Evolutionary conservation across 2,329 filamentous ascomycete species (phyloP).

Genomic region (Alternaria tenuissima): DNA sequence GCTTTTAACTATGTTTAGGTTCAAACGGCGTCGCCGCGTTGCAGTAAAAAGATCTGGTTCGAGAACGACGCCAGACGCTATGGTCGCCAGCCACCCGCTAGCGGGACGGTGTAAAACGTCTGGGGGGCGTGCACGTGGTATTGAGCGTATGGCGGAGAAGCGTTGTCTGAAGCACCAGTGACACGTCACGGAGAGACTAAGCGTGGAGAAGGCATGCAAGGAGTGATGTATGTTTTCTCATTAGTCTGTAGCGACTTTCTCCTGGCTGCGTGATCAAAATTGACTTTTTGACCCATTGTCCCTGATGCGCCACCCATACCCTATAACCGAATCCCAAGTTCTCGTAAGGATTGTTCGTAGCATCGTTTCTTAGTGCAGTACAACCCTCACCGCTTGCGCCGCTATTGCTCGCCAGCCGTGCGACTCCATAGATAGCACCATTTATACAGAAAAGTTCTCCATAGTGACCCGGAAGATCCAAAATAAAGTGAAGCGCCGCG

Average conservation of each 20-base stretch:
- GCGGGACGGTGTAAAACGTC: background rate
- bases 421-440: background rate
- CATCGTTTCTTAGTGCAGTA: conserved; percentile 5
- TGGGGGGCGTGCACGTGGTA: background rate
- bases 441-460: background rate
- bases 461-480: background rate
- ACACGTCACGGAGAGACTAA: background rate
- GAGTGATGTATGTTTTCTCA: background rate
- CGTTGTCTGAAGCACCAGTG: conserved; percentile 1
- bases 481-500: background rate
- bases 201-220: background rate
- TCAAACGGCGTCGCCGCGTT: conserved; percentile 1
- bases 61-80: background rate
- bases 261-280: conserved; percentile 9
- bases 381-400: background rate
- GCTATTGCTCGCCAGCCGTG: background rate
- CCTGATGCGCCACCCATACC: conserved; percentile 11
- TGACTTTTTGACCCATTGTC: conserved; percentile 12
- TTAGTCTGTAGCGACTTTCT: conserved; percentile 7
- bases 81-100: background rate
- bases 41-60: background rate
- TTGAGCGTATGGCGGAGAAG: background rate
- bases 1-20: background rate
- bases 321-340: background rate
- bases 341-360: conserved; percentile 11